Conservation (phyloP, 306 rosid species). For the Lupinus albus region DNA sequence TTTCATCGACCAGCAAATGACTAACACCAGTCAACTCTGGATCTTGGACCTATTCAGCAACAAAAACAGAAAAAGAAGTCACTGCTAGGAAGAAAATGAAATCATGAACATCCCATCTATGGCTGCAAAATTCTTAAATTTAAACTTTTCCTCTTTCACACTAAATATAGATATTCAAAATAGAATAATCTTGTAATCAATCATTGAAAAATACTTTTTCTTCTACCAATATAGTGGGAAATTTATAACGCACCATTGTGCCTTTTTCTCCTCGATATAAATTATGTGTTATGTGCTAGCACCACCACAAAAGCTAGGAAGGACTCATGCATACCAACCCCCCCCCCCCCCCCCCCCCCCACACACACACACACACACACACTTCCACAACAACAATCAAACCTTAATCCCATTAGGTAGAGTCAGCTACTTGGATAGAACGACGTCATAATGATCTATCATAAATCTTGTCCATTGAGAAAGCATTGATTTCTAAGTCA, state of each 20-base stretch:
- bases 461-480: too few species aligned
- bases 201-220: constrained; percentile 6
- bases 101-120: constrained; percentile 24
- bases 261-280: not conserved
- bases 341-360: too few species aligned
- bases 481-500: too few species aligned
- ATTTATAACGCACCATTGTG: not conserved
- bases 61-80: constrained; percentile 37
- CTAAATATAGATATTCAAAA: constrained; percentile 29
- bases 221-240: not conserved
- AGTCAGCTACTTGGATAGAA: too few species aligned
- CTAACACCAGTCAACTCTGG: constrained; percentile 79
- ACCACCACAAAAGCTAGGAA: constrained; percentile 19
- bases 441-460: too few species aligned
- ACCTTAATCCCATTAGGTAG: too few species aligned
- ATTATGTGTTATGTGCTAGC: constrained; percentile 26
- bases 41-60: constrained; percentile 79
- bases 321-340: not conserved
- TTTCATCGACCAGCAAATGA: constrained; percentile 96
- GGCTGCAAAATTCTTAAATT: not conserved
- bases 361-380: too few species aligned
- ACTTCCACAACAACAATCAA: too few species aligned
- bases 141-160: constrained; percentile 21
- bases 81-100: constrained; percentile 34
- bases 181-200: constrained; percentile 7